Evolutionary conservation across 495 filamentous ascomycete species (phyloP).

Genomic region (Daldinia grandis): DNA sequence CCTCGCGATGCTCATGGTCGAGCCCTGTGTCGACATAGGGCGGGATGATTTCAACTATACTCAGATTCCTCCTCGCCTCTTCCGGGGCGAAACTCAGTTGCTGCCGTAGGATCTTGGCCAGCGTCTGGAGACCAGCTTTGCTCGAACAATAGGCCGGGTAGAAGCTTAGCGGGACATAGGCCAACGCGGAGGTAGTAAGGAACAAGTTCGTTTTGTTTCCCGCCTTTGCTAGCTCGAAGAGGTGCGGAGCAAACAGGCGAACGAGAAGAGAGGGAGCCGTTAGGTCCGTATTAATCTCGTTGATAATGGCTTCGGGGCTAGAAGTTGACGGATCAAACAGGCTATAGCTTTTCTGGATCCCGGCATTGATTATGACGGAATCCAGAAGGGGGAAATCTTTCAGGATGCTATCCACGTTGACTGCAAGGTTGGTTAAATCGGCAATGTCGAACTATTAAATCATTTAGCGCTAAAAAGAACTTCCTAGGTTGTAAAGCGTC

Average conservation of each 20-base stretch:
- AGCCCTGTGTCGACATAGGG: slow-evolving; percentile 53
- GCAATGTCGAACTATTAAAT: slow-evolving; percentile 34
- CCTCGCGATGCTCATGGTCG: slow-evolving; percentile 40
- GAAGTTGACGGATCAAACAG: slow-evolving; percentile 40
- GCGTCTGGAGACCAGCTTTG: slow-evolving; percentile 48
- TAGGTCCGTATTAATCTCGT: slow-evolving; percentile 38
- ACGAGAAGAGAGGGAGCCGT: slow-evolving; percentile 47
- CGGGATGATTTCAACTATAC: slow-evolving; percentile 48
- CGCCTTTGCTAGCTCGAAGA: slow-evolving; percentile 38
- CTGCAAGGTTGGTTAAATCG: slow-evolving; percentile 40
- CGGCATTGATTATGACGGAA: slow-evolving; percentile 48
- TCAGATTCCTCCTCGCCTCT: slow-evolving; percentile 32
- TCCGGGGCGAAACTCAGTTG: slow-evolving; percentile 32
- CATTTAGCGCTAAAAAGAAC: neutral
- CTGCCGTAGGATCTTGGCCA: slow-evolving; percentile 42
- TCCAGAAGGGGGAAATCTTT: slow-evolving; percentile 48
- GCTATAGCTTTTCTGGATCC: slow-evolving; percentile 40
- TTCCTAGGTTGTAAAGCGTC: too few species aligned
- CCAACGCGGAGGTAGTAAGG: slow-evolving; percentile 46
- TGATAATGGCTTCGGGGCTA: slow-evolving; percentile 36
- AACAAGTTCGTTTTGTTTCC: slow-evolving; percentile 36
- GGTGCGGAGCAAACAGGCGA: slow-evolving; percentile 47
- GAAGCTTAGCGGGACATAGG: slow-evolving; percentile 45
- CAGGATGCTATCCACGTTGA: slow-evolving; percentile 39
- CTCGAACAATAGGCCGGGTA: slow-evolving; percentile 51